These are phyloP conservation scores for Aureobasidium sp. DNA, from an alignment of 2,329 filamentous ascomycete genomes.

Conservation along the genomic window DNA sequence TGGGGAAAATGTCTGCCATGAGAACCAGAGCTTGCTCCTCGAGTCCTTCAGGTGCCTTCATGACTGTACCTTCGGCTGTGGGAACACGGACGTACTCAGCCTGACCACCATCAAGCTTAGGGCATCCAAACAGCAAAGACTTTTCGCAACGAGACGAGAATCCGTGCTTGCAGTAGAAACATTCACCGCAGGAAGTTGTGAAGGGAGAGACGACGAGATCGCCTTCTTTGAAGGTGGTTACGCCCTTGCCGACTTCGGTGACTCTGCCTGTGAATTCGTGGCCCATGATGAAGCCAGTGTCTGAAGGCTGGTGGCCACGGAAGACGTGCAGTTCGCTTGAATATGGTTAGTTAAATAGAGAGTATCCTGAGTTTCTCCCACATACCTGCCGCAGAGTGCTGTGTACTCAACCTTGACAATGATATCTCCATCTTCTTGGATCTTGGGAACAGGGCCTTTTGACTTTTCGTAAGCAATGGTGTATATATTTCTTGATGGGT, in stretches of 20 bases:
- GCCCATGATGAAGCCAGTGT: constrained; percentile 61
- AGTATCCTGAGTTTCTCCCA: constrained; percentile 18
- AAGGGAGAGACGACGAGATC: constrained; percentile 80
- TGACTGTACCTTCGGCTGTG: constrained; percentile 70
- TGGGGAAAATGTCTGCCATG: constrained; percentile 90
- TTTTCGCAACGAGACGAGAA: constrained; percentile 71
- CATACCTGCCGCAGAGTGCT: constrained; percentile 80
- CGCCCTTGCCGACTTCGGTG: constrained; percentile 57
- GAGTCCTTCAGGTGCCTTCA: constrained; percentile 64
- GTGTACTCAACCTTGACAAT: constrained; percentile 78
- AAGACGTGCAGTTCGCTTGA: constrained; percentile 76
- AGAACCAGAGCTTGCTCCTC: constrained; percentile 69
- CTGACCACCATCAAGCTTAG: constrained; percentile 29
- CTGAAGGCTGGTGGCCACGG: constrained; percentile 68
- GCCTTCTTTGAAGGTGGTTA: constrained; percentile 63
- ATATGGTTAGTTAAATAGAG: neutral
- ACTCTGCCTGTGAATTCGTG: constrained; percentile 83
- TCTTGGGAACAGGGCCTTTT: constrained; percentile 57
- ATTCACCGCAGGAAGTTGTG: constrained; percentile 68
- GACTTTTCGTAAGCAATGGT: neutral
- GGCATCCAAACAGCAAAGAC: constrained; percentile 62
- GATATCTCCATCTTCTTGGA: constrained; percentile 65
- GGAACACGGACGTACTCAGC: constrained; percentile 59
- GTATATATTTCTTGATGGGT: neutral
- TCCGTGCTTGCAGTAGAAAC: constrained; percentile 77